A percentile compares a stretch with the other conserved stretches of the same genome.
phyloP scores from a whole-genome alignment of 768 basidiomycete genomes.

The Termitomyces sp. region DNA sequence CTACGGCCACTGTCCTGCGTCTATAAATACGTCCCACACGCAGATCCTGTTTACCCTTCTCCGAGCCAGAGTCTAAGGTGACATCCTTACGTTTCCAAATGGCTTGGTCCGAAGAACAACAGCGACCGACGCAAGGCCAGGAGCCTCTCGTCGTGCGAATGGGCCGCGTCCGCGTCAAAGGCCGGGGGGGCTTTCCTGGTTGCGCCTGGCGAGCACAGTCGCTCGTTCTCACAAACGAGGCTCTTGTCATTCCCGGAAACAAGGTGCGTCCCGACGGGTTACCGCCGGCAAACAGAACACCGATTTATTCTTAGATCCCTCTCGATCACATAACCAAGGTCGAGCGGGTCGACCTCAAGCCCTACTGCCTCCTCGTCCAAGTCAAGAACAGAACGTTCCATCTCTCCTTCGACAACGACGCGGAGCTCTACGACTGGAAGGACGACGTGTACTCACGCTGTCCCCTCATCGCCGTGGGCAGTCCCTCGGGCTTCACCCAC shows the following conservation, averaged over 20 bases:
- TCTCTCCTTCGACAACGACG: slow-evolving; percentile 31
- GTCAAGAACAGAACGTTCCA: slow-evolving; percentile 26
- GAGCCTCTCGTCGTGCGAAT: slow-evolving; percentile 8
- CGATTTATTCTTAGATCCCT: slow-evolving; percentile 14
- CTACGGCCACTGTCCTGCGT: background rate
- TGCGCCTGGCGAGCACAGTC: slow-evolving; percentile 16
- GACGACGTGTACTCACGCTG: slow-evolving; percentile 38
- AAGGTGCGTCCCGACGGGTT: slow-evolving; percentile 10
- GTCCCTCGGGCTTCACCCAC: slow-evolving; percentile 33
- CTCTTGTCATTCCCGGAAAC: slow-evolving; percentile 13
- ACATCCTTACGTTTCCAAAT: background rate
- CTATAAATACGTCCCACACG: background rate
- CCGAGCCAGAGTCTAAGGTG: background rate
- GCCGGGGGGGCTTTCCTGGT: slow-evolving; percentile 10
- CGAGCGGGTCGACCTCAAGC: slow-evolving; percentile 32
- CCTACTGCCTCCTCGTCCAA: slow-evolving; percentile 29
- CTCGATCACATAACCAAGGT: slow-evolving; percentile 30
- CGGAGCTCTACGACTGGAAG: slow-evolving; percentile 40
- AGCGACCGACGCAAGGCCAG: background rate
- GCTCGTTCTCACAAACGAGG: slow-evolving; percentile 16
- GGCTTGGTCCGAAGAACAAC: background rate
- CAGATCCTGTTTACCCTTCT: background rate
- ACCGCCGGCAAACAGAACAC: background rate
- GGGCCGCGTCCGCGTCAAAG: slow-evolving; percentile 13
- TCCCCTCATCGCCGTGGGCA: slow-evolving; percentile 28